phyloP scores from a whole-genome alignment of 2,329 filamentous ascomycete genomes.

The Pyrenophora teres region DNA sequence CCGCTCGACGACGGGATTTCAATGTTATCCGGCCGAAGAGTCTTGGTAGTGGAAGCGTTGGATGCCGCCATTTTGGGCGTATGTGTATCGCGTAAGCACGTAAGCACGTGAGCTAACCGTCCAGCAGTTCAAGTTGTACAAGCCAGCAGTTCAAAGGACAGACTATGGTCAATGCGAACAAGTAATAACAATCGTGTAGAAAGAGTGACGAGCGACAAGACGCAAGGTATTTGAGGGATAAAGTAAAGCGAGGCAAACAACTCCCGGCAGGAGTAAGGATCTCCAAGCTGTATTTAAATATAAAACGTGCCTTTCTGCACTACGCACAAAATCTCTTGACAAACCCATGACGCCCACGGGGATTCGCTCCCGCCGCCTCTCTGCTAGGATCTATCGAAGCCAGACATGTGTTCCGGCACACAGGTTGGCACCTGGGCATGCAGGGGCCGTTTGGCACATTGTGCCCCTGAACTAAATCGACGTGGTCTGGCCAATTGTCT shows the following conservation, averaged over 20 bases:
- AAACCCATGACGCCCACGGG: conserved; percentile 24
- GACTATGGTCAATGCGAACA: conserved; percentile 9
- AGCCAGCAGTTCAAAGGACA: background rate
- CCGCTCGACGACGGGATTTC: conserved; percentile 33
- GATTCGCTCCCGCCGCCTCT: conserved; percentile 19
- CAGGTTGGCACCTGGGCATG: conserved; percentile 19
- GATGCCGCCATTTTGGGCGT: conserved; percentile 32
- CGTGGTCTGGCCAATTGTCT: conserved; percentile 30
- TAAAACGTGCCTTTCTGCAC: conserved; percentile 19
- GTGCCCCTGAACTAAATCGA: conserved; percentile 31
- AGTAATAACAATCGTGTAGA: conserved; percentile 2
- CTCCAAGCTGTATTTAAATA: conserved; percentile 18
- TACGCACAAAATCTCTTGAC: conserved; percentile 24
- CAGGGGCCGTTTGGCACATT: conserved; percentile 23
- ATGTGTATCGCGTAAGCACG: conserved; percentile 3
- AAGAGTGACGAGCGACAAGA: background rate
- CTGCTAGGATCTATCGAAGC: conserved; percentile 4
- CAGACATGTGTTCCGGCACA: conserved; percentile 17
- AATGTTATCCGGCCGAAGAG: conserved; percentile 37
- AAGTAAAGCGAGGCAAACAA: conserved; percentile 1
- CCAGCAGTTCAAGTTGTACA: conserved; percentile 35
- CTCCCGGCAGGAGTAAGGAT: conserved; percentile 11
- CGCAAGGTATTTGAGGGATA: conserved; percentile 1
- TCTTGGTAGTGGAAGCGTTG: conserved; percentile 35
- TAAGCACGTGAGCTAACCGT: conserved; percentile 27